Conservation (phyloP, 441 rosid species). For the Sinapis alba region DNA sequence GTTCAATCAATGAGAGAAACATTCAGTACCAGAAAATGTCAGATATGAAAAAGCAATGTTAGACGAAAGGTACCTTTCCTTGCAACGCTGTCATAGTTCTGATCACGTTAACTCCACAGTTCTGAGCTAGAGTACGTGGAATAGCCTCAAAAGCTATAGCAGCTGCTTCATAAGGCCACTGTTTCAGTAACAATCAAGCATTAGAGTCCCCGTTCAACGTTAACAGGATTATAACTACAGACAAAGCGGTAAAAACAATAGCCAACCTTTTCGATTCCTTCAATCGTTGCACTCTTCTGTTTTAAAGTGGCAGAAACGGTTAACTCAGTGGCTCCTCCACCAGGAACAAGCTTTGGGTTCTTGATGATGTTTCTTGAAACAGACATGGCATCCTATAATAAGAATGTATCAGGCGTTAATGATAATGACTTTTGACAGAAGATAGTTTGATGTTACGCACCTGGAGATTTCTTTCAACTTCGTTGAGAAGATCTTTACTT, state of each 20-base stretch:
- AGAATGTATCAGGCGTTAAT: background rate
- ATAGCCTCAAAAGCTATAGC: slow-evolving; percentile 95
- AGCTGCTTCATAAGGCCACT: slow-evolving; percentile 99
- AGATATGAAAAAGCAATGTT: background rate
- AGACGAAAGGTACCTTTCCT: slow-evolving; percentile 60
- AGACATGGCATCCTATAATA: slow-evolving; percentile 85
- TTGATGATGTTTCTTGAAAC: slow-evolving; percentile 93
- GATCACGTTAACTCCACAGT: slow-evolving; percentile 92
- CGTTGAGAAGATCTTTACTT: slow-evolving; percentile 92
- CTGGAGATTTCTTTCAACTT: slow-evolving; percentile 95
- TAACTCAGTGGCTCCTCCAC: slow-evolving; percentile 90
- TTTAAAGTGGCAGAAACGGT: slow-evolving; percentile 88
- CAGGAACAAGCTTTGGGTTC: slow-evolving; percentile 91
- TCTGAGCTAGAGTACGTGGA: slow-evolving; percentile 89
- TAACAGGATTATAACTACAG: background rate
- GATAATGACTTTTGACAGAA: too few species aligned
- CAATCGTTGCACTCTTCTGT: slow-evolving; percentile 85
- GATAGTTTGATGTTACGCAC: too few species aligned
- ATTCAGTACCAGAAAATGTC: background rate
- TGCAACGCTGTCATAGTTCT: slow-evolving; percentile 91
- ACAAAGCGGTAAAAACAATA: background rate
- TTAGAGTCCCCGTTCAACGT: background rate
- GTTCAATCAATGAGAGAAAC: background rate
- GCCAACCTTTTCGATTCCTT: slow-evolving; percentile 88
- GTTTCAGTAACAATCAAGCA: slow-evolving; percentile 21